Evolutionary conservation across 2,329 filamentous ascomycete genomes (phyloP).

Genomic region (Beauveria rudraprayagi): DNA sequence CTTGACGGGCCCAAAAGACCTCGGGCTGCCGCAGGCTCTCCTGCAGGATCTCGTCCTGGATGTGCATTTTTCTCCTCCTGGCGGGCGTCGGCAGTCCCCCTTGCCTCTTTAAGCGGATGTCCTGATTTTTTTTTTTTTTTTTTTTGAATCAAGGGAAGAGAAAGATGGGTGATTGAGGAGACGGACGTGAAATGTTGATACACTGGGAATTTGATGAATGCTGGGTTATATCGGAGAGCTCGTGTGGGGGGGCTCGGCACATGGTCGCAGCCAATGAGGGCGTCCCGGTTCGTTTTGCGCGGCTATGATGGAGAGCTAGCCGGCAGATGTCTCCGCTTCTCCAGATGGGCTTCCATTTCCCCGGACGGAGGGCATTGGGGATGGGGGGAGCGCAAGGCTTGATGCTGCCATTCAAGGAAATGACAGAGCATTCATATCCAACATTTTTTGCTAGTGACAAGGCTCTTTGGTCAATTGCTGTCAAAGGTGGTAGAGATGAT

Average conservation of each 20-base stretch:
- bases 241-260: conserved; percentile 3
- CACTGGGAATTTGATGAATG: background rate
- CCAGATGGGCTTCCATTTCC: conserved; percentile 8
- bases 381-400: background rate
- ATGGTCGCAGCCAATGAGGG: background rate
- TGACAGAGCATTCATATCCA: no score
- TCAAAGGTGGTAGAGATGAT: no score
- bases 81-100: background rate
- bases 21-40: conserved; percentile 39
- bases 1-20: conserved; percentile 65
- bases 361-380: background rate
- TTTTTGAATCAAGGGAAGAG: background rate
- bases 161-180: background rate
- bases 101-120: background rate
- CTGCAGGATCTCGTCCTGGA: conserved; percentile 28
- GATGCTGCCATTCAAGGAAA: no score
- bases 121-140: no score
- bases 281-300: background rate
- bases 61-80: background rate
- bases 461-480: no score
- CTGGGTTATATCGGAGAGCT: conserved; percentile 2
- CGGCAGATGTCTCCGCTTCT: background rate
- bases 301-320: background rate
- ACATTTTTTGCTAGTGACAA: no score
- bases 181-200: background rate